Evolutionary conservation across 2,329 filamentous ascomycete genomes (phyloP), one percentile per base, ranked within the genome.

Genomic region (Nigrospora osmanthi): DNA sequence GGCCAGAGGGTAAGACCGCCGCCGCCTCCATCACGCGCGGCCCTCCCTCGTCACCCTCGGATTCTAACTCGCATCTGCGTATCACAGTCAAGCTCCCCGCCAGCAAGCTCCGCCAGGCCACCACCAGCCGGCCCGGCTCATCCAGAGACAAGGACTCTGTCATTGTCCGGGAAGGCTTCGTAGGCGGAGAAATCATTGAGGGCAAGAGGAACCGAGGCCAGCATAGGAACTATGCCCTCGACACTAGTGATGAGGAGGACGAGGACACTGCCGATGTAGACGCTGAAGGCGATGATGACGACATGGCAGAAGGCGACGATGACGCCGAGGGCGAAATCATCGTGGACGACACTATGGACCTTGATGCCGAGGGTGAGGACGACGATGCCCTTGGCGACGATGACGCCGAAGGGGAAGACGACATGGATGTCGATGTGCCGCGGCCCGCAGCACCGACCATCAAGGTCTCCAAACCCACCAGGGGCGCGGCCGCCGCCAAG

Each of bases 211-310:
- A 73, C 47, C 70, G 76, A 10, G 73, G 72, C 6, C 69, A 68
- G 15, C 77, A 78, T 62, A 80, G 80, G 63, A 80, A 71, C 52
- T 81, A 81, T 44, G 73, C 79, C 33, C 73, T 81, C 19, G 76
- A 80, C 49, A 76, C 73, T 34, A 68, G 68, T 50, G 65, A 62
- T 10, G 67, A 68, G 32, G 67, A 68, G 31, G 66, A 64, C 14
- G 69, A 73, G 32, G 60, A 66, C 32, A 68, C 63, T 6, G 68
- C 64, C 4, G 62, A 65, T 31, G 59, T 54, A 17, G 65, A 65
- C 15, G 64, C 59, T 34, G 62, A 65, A 44, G 64, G 56, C 49
- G 67, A 67, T 23, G 66, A 69, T 13, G 68, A 65, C 3, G 53
- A 54, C 11, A 55, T 59, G 17, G 52, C 52, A 11, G 55, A 57